Percentiles rank a stretch among this genome's conserved stretches.
Evolutionary conservation across 2,329 filamentous ascomycete species (phyloP).

Genomic region (Magnaporthales sp.): DNA sequence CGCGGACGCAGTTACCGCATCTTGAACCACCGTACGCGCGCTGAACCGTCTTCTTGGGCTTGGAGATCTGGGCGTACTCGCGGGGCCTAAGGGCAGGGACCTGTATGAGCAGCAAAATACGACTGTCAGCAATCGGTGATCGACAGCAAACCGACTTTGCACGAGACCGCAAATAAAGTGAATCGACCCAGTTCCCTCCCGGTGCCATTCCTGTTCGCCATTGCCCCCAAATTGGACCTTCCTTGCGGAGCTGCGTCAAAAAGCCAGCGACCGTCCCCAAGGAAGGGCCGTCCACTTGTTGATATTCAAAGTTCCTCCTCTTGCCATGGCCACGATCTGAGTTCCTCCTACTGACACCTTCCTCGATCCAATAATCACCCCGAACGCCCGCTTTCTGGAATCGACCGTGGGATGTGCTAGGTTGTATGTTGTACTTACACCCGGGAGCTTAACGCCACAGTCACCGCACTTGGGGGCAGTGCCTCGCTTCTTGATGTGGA

Average conservation of each 20-base stretch:
- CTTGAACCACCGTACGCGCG: slow-evolving; percentile 97
- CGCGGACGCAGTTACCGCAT: slow-evolving; percentile 97
- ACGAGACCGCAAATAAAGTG: not conserved
- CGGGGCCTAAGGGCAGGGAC: slow-evolving; percentile 94
- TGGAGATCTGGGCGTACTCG: slow-evolving; percentile 94
- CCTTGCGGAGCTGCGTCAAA: not conserved
- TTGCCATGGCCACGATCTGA: not conserved
- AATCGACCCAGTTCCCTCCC: not conserved
- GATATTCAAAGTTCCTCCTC: not conserved
- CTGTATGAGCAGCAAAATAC: slow-evolving; percentile 35
- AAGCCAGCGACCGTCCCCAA: not conserved
- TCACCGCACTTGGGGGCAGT: slow-evolving; percentile 98
- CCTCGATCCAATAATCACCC: not conserved
- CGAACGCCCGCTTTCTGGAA: not conserved
- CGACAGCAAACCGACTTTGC: not conserved
- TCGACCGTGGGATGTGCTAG: not conserved
- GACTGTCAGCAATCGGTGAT: slow-evolving; percentile 11
- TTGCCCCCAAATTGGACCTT: not conserved
- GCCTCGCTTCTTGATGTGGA: slow-evolving; percentile 99
- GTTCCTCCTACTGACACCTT: not conserved
- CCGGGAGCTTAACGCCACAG: slow-evolving; percentile 94
- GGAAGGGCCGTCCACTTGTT: not conserved
- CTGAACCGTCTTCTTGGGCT: slow-evolving; percentile 99
- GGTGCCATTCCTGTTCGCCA: not conserved
- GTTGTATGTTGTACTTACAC: slow-evolving; percentile 65